Conservation (phyloP, 2,329 filamentous ascomycete species). For the Lojkania enalia region DNA sequence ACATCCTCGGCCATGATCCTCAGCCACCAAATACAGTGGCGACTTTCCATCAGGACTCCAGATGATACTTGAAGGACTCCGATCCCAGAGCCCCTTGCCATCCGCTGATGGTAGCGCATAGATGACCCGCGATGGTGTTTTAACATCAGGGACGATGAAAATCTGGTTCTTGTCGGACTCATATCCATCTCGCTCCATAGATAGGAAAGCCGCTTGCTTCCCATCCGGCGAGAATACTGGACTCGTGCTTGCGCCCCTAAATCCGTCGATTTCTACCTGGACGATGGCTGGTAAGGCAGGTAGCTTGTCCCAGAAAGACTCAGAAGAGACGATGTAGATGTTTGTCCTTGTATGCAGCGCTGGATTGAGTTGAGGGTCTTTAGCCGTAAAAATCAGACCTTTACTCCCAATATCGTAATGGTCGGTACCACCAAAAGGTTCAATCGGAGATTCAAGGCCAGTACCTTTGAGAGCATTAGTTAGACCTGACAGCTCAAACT, state of each 20-base stretch:
- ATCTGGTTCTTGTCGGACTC: conserved; percentile 78
- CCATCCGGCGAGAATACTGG: conserved; percentile 78
- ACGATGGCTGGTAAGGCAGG: conserved; percentile 44
- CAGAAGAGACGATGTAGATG: conserved; percentile 71
- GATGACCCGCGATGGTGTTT: conserved; percentile 60
- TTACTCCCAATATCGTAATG: conserved; percentile 74
- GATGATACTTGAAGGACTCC: conserved; percentile 54
- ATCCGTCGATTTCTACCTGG: conserved; percentile 61
- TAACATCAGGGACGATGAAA: conserved; percentile 65
- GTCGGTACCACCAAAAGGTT: conserved; percentile 76
- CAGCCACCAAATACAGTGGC: conserved; percentile 74
- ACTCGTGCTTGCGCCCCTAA: conserved; percentile 64
- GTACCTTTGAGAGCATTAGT: conserved; percentile 66
- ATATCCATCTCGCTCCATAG: conserved; percentile 77
- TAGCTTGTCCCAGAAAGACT: conserved; percentile 55
- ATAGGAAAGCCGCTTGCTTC: conserved; percentile 71
- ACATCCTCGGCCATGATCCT: conserved; percentile 69
- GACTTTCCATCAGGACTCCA: conserved; percentile 59
- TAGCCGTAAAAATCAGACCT: conserved; percentile 74
- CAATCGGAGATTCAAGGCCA: conserved; percentile 67
- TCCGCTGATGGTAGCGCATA: conserved; percentile 66
- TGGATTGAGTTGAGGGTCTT: conserved; percentile 70
- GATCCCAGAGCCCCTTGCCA: conserved; percentile 63
- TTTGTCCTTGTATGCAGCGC: conserved; percentile 81
- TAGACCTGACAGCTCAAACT: conserved; percentile 51